phyloP scores from a whole-genome alignment of 2,329 filamentous ascomycete species.

The Pseudopyrenochaeta lycopersici region DNA sequence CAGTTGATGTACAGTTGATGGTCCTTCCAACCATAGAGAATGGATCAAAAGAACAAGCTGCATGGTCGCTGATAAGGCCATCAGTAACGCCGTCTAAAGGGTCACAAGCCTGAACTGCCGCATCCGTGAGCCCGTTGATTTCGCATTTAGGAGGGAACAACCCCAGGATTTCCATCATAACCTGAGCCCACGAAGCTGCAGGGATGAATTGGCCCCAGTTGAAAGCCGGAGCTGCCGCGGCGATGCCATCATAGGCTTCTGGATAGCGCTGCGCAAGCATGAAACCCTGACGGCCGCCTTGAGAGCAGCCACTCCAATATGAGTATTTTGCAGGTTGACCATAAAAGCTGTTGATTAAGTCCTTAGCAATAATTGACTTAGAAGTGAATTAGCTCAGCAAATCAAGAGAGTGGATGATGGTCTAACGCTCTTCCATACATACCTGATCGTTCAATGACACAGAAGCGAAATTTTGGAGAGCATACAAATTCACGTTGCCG shows the following conservation, averaged over 20 bases:
- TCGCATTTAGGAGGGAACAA: slow-evolving; percentile 28
- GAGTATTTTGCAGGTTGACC: slow-evolving; percentile 37
- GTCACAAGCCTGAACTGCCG: slow-evolving; percentile 31
- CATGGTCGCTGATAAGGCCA: slow-evolving; percentile 26
- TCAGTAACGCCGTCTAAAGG: slow-evolving; percentile 28
- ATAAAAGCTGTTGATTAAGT: slow-evolving; percentile 31
- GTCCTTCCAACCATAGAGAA: slow-evolving; percentile 1
- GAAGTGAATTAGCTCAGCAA: too few relatives aligned
- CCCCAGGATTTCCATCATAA: slow-evolving; percentile 4
- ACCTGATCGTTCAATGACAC: too few relatives aligned
- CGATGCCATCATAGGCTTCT: slow-evolving; percentile 38
- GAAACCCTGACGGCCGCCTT: slow-evolving; percentile 43
- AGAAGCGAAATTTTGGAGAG: too few relatives aligned
- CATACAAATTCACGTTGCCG: too few relatives aligned
- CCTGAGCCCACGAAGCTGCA: slow-evolving; percentile 26
- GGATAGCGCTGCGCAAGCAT: slow-evolving; percentile 42
- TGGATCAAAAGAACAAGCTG: slow-evolving; percentile 31
- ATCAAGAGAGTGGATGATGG: too few relatives aligned
- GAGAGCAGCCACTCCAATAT: slow-evolving; percentile 46
- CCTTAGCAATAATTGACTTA: too few relatives aligned
- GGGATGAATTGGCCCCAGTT: slow-evolving; percentile 20
- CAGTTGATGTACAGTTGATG: not conserved
- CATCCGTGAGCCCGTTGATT: slow-evolving; percentile 26
- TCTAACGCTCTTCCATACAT: too few relatives aligned
- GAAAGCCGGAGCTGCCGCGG: slow-evolving; percentile 36